Evolutionary conservation across 306 rosid genomes (phyloP).

Genomic region (Coriaria nepalensis): DNA sequence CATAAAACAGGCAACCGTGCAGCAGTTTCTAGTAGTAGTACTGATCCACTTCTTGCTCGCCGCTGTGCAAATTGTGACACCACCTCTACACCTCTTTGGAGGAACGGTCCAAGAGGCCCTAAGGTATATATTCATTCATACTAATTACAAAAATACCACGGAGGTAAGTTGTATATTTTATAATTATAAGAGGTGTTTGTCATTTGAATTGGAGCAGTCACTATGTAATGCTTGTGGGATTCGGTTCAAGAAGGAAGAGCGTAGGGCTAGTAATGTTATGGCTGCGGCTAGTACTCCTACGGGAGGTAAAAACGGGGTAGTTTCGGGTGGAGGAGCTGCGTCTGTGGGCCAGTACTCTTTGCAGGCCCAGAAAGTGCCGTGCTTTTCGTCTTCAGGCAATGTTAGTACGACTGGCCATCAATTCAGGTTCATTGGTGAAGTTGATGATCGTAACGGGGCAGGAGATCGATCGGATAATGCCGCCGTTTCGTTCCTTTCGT

Average conservation of each 20-base stretch:
- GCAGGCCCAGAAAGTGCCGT: slow-evolving; percentile 49
- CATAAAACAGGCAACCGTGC: slow-evolving; percentile 14
- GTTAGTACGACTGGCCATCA: slow-evolving; percentile 29
- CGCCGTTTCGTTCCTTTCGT: slow-evolving; percentile 60
- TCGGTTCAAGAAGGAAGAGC: slow-evolving; percentile 88
- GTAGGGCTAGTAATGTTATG: slow-evolving; percentile 18
- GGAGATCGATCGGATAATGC: slow-evolving; percentile 11
- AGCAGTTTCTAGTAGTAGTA: slow-evolving; percentile 1
- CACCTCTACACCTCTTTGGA: slow-evolving; percentile 96
- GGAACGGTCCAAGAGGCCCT: slow-evolving; percentile 96
- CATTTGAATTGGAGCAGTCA: slow-evolving; percentile 34
- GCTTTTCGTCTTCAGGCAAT: slow-evolving; percentile 22
- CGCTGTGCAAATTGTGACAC: slow-evolving; percentile 98
- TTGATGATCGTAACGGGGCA: slow-evolving; percentile 1
- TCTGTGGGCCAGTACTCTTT: slow-evolving; percentile 4
- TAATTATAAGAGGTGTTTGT: not conserved
- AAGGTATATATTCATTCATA: slow-evolving; percentile 32
- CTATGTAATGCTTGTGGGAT: slow-evolving; percentile 98
- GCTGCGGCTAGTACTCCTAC: too few relatives aligned
- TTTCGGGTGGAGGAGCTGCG: slow-evolving; percentile 1
- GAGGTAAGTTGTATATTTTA: too few relatives aligned
- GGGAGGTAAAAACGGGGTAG: slow-evolving; percentile 1
- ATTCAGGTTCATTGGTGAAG: slow-evolving; percentile 11
- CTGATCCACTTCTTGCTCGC: slow-evolving; percentile 74
- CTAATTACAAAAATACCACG: not conserved